Conservation (phyloP, 805 yeast species). For the Candida sonorensis region DNA sequence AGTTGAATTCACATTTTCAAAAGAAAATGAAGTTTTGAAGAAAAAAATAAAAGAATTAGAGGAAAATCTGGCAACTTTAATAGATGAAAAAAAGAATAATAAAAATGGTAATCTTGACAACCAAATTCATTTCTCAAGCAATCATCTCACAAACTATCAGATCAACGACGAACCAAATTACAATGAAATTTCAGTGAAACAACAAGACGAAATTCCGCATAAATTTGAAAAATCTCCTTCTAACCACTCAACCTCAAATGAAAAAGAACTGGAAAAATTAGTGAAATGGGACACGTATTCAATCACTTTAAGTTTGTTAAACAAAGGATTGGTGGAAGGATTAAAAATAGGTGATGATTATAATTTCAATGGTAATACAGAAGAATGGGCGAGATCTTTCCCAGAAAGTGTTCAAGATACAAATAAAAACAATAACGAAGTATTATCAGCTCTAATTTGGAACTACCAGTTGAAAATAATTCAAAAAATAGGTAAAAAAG, state of each 20-base stretch:
- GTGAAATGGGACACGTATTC: slow-evolving; percentile 22
- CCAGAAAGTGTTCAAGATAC: too few species aligned
- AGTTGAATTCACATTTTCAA: slow-evolving; percentile 18
- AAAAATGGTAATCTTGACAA: neutral
- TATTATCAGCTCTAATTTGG: too few species aligned
- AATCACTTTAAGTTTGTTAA: slow-evolving; percentile 16
- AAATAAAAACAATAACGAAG: too few species aligned
- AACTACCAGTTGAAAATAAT: slow-evolving; percentile 18
- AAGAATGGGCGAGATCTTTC: slow-evolving; percentile 21
- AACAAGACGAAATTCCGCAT: too few species aligned
- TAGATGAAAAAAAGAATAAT: neutral
- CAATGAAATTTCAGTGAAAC: too few species aligned
- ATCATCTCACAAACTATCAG: too few species aligned
- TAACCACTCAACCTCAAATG: too few species aligned
- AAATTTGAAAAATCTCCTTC: too few species aligned
- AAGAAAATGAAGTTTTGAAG: slow-evolving; percentile 24
- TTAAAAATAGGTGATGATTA: slow-evolving; percentile 16
- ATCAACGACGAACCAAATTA: too few species aligned
- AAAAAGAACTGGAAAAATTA: neutral
- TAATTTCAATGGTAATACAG: slow-evolving; percentile 21
- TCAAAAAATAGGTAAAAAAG: slow-evolving; percentile 10
- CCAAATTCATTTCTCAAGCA: too few species aligned
- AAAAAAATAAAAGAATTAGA: slow-evolving; percentile 22
- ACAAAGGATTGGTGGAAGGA: slow-evolving; percentile 20
- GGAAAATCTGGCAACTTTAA: slow-evolving; percentile 12